Evolutionary conservation across 177 flowering plant species (phyloP).

Genomic region (Vitis hybrid): DNA sequence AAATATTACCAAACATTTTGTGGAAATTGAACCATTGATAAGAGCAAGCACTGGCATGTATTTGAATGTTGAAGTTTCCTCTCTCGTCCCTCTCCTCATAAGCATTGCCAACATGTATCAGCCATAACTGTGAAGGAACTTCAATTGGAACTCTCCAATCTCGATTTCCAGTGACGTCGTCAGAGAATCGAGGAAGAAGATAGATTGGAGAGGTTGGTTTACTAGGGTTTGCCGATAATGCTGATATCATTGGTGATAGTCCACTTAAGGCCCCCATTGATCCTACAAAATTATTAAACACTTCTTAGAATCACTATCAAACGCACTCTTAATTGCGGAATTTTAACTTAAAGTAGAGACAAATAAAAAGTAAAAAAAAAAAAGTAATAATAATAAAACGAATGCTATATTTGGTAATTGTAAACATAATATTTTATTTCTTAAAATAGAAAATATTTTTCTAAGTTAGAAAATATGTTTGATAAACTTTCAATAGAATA

Average conservation of each 20-base stretch:
- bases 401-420: no score
- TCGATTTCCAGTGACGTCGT: slow-evolving; percentile 11
- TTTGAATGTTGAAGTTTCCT: slow-evolving; percentile 56
- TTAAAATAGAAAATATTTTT: no score
- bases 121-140: slow-evolving; percentile 76
- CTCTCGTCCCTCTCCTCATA: slow-evolving; percentile 39
- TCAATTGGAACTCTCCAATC: slow-evolving; percentile 78
- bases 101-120: slow-evolving; percentile 77
- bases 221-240: slow-evolving; percentile 68
- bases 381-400: no score
- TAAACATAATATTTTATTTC: no score
- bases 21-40: slow-evolving; percentile 92
- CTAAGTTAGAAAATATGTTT: no score
- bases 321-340: accelerated
- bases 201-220: slow-evolving; percentile 68
- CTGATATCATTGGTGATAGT: slow-evolving; percentile 87
- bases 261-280: slow-evolving; percentile 77
- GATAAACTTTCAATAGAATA: no score
- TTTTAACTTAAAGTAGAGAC: no score
- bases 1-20: slow-evolving; percentile 68
- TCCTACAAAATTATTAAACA: slow-evolving; percentile 37
- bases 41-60: slow-evolving; percentile 74
- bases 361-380: no score
- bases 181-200: slow-evolving; percentile 70
- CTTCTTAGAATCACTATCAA: no score